Base-by-base conservation (phyloP, 345 rosid genomes). In the Moringa oleifera region DNA sequence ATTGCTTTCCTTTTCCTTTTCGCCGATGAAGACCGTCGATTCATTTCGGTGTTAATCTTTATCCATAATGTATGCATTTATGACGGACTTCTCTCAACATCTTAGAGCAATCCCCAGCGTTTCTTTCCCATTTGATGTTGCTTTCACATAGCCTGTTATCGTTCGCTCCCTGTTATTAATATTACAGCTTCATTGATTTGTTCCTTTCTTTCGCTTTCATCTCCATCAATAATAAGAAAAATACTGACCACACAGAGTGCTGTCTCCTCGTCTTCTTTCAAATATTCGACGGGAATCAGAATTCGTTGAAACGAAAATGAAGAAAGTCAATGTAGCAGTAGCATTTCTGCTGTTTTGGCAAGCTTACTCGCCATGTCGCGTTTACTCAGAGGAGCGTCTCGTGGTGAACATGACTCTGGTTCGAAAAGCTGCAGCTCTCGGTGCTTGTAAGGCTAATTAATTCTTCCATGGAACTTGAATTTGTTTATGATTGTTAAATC, bases 401-500 rank as follows among this genome's bases (percentile, higher is more conserved):
- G 71, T 70, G 63, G 91, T 89, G 51, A 60, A 17, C 36, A 93
- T 90, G 98, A 90, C 98, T 61, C 74, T 87, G 31, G 96, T 90
- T 57, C 77, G 52, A 58, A 56, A 68, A 68, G 94, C 98, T 24
- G 20, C 87, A 21, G 83, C 78, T 58, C 62, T 21, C 11, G 97
- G 86, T 22, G 98, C 95, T 70, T 66, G 96, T 87, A 72, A 74
- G 88, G 60, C 11, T 33, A n/a, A n/a, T n/a, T n/a, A n/a, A 5
- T 49, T 71, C 56, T 28, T 53, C 23, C 11, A 19, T 21, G 12
- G 0, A 25, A 64, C 45, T 33, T 23, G 20, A 21, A 5, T 17
- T 56, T 46, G 55, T 59, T 64, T 61, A 50, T 51, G 18, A 11
- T 25, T 61, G n/a, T 9, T 16, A 4, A 20, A 37, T 53, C 17